phyloP scores from a whole-genome alignment of 2,329 filamentous ascomycete species.

The Fusarium cyanostomum region DNA sequence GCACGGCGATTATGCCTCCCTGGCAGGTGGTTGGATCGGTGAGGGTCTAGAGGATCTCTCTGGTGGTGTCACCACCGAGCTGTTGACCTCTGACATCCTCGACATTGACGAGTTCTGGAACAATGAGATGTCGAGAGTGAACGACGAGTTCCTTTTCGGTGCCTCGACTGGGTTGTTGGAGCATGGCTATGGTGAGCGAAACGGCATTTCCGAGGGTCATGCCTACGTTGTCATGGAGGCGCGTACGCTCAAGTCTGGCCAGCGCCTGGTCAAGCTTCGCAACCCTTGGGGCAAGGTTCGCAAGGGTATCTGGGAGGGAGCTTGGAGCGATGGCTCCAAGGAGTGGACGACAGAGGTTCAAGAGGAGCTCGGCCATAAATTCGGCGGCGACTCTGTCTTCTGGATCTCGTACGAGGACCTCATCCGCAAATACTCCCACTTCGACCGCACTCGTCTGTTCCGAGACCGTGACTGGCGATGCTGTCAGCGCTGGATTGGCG shows the following conservation, averaged over 20 bases:
- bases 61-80: constrained; percentile 75
- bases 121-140: constrained; percentile 81
- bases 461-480: constrained; percentile 65
- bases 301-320: constrained; percentile 67
- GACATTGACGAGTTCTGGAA: constrained; percentile 86
- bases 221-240: constrained; percentile 71
- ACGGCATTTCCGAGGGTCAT: constrained; percentile 67
- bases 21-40: constrained; percentile 76
- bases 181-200: constrained; percentile 67
- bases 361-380: constrained; percentile 65
- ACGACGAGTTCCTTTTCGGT: constrained; percentile 82
- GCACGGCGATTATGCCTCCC: constrained; percentile 78
- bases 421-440: constrained; percentile 68
- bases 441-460: constrained; percentile 71
- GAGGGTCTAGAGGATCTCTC: constrained; percentile 68
- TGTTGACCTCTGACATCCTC: constrained; percentile 75
- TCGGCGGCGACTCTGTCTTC: constrained; percentile 70
- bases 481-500: constrained; percentile 68
- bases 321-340: constrained; percentile 68
- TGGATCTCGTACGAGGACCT: constrained; percentile 72
- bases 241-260: constrained; percentile 59
- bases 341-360: constrained; percentile 69
- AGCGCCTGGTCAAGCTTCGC: constrained; percentile 66
- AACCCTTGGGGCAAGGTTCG: constrained; percentile 69
- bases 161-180: constrained; percentile 72